Base-by-base conservation (phyloP, 2,329 filamentous ascomycete species). In the Monosporascus sp. region DNA sequence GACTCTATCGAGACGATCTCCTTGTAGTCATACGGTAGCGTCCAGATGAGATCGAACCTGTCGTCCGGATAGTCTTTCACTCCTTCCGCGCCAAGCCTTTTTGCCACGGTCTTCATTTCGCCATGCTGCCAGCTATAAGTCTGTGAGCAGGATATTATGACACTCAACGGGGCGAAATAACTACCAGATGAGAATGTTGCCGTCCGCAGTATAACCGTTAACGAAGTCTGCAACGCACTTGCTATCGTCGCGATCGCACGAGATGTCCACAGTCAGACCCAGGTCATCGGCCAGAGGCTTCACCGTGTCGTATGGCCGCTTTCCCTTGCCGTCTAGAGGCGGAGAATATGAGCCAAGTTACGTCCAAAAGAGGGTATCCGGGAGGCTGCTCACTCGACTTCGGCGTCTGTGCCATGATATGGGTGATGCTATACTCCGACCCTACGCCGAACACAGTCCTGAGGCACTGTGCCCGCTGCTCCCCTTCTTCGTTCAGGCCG, bases 171-270 rank as follows among this genome's bases (percentile, higher is more conserved):
- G 27, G 27, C 11, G 9, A 7, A 35, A 22, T 17, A 50, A 69
- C 50, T 58, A 74, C 73, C 74, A 83, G 54, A 86, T 79, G 45
- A 86, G 65, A 47, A 86, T 78, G 57, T 86, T 86, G 2, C 79
- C 80, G 0, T 64, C 53, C 0, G 78, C 77, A 0, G 61, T 52
- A 55, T 81, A 83, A 6, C 59, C 57, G 1, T 78, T 60, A 1
- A 85, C 75, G 0, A 71, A 71, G 5, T 80, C 65, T 22, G 71
- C 70, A 18, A 85, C 82, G 54, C 82, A 85, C 6, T 75, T 66
- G 6, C 71, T 58, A 56, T 86, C 79, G 54, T 82, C 78, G 15
- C 81, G 75, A 52, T 78, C 75, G 61, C 82, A 85, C 1, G 76
- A 78, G 0, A 67, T 76, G 62, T 86, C 79, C 15, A 85, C 75